Evolutionary conservation across 2,329 filamentous ascomycete species (phyloP).

Genomic region (Teratosphaeria zuluensis): DNA sequence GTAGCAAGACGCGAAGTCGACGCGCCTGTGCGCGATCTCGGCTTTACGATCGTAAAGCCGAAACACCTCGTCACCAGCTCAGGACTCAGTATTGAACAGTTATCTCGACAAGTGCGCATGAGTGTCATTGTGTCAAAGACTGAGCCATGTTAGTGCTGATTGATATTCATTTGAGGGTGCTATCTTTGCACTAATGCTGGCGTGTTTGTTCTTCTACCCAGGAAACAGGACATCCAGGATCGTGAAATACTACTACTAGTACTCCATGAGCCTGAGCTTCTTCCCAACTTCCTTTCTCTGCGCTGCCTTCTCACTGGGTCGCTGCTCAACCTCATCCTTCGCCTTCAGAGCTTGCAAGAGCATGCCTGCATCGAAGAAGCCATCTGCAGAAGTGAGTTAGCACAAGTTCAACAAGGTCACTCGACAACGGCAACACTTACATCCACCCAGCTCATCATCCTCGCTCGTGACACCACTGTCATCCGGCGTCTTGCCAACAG

Average conservation of each 20-base stretch:
- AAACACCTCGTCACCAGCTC: not conserved
- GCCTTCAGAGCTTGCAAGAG: constrained; percentile 78
- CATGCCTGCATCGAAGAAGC: constrained; percentile 97
- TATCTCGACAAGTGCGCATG: not conserved
- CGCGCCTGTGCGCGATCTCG: not conserved
- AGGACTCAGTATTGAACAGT: not conserved
- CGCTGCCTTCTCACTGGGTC: constrained; percentile 45
- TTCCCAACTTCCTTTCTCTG: constrained; percentile 63
- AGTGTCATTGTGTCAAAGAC: no score
- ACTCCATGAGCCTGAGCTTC: constrained; percentile 61
- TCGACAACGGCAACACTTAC: constrained; percentile 48
- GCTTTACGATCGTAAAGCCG: not conserved
- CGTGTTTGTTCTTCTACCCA: no score
- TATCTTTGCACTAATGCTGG: not conserved
- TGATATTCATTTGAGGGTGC: not conserved
- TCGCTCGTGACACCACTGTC: constrained; percentile 67
- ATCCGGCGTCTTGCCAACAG: constrained; percentile 50
- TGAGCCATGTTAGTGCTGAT: no score
- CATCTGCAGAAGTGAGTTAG: constrained; percentile 49
- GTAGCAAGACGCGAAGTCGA: not conserved
- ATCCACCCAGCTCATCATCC: constrained; percentile 85
- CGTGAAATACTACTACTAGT: constrained; percentile 31
- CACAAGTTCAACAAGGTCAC: not conserved
- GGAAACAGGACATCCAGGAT: not conserved
- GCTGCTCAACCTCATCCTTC: constrained; percentile 45